phyloP scores from a whole-genome alignment of 805 yeast species.

The Teunomyces cretensis region DNA sequence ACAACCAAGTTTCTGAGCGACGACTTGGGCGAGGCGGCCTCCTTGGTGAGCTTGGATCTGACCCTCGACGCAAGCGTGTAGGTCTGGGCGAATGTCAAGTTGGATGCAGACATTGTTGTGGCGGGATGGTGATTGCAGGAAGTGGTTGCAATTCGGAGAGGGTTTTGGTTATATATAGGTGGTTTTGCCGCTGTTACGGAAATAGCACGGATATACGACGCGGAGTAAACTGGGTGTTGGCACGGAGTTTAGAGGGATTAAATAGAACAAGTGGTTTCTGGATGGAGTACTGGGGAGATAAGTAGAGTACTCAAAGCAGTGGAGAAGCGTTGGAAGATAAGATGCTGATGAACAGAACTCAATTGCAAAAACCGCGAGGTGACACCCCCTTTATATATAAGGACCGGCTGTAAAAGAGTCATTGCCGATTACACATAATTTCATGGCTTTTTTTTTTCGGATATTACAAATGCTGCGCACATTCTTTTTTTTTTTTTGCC shows the following conservation, averaged over 20 bases:
- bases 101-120: background rate
- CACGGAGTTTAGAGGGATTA: background rate
- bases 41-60: slow-evolving; percentile 59
- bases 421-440: background rate
- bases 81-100: slow-evolving; percentile 46
- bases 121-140: too few relatives aligned
- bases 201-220: background rate
- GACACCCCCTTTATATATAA: background rate
- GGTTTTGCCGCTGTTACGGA: background rate
- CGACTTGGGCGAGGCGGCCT: slow-evolving; percentile 58
- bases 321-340: background rate
- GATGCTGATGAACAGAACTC: too few relatives aligned
- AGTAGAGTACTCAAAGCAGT: background rate
- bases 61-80: slow-evolving; percentile 65
- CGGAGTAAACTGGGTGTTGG: background rate
- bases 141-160: background rate
- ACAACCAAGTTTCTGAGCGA: slow-evolving; percentile 58
- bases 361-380: background rate
- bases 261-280: too few relatives aligned
- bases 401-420: slow-evolving; percentile 3
- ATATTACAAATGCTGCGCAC: background rate
- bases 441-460: background rate
- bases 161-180: background rate
- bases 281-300: background rate
- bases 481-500: background rate